These are phyloP conservation scores for Radiomyces spectabilis DNA, from an alignment of 192 early-diverging fungal species.

Conservation along the genomic window DNA sequence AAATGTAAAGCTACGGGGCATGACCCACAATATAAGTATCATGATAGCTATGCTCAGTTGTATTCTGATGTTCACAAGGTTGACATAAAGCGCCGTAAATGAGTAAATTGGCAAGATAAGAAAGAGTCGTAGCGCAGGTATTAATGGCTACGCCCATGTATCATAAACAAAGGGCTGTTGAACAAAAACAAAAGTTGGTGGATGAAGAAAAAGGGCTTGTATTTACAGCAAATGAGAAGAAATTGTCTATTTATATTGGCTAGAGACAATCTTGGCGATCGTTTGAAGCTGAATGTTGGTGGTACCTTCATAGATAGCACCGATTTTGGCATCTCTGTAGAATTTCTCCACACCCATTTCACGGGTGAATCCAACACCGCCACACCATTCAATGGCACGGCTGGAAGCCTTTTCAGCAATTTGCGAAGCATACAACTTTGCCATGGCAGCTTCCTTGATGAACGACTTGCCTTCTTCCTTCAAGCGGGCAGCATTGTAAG, in stretches of 20 bases:
- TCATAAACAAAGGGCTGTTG: too few relatives aligned
- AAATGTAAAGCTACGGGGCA: too few relatives aligned
- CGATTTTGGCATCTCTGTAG: slow-evolving; percentile 95
- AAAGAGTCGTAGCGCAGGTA: too few relatives aligned
- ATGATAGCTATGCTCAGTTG: too few relatives aligned
- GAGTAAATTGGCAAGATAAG: too few relatives aligned
- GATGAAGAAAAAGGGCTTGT: too few relatives aligned
- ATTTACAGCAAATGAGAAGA: too few relatives aligned
- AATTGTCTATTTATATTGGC: slow-evolving; percentile 27
- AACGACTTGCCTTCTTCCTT: slow-evolving; percentile 91
- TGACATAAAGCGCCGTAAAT: too few relatives aligned
- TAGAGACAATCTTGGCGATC: slow-evolving; percentile 53
- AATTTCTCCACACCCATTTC: slow-evolving; percentile 75
- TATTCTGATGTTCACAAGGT: too few relatives aligned
- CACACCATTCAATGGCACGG: slow-evolving; percentile 94
- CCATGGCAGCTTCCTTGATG: slow-evolving; percentile 97
- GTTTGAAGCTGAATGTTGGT: slow-evolving; percentile 97
- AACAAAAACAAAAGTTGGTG: too few relatives aligned
- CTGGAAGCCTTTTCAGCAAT: slow-evolving; percentile 84
- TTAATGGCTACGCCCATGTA: too few relatives aligned
- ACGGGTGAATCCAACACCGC: slow-evolving; percentile 95
- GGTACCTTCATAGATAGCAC: slow-evolving; percentile 93
- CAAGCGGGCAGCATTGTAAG: slow-evolving; percentile 93
- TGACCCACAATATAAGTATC: too few relatives aligned
- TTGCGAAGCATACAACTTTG: slow-evolving; percentile 93